Evolutionary conservation across 345 rosid species (phyloP).

Genomic region (Punica granatum): DNA sequence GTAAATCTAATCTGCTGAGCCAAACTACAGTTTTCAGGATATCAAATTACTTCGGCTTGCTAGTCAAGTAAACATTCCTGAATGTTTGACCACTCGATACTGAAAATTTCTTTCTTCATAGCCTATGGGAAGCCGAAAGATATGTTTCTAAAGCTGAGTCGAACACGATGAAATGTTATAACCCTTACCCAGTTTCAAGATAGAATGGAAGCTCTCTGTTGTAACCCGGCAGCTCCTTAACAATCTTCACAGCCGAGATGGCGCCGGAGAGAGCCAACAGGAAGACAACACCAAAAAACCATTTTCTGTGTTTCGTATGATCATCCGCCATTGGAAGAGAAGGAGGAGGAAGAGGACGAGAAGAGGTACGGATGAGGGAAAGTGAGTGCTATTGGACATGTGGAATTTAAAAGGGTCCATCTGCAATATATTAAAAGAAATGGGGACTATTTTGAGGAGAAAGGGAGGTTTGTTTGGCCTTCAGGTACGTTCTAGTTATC

Average conservation of each 20-base stretch:
- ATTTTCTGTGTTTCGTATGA: neutral
- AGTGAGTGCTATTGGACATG: neutral
- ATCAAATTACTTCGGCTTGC: no score
- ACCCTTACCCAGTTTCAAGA: conserved; percentile 27
- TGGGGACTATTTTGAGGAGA: no score
- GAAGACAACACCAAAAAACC: neutral
- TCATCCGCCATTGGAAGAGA: neutral
- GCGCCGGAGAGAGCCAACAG: conserved; percentile 1
- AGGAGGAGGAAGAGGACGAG: neutral
- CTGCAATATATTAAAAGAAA: no score
- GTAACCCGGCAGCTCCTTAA: conserved; percentile 25
- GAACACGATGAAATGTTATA: no score
- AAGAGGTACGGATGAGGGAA: neutral
- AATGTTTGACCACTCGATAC: no score
- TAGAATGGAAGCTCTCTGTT: conserved; percentile 27
- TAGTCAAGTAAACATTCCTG: no score
- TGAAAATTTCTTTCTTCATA: no score
- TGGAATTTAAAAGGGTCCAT: no score
- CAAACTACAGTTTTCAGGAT: no score
- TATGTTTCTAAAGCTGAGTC: neutral
- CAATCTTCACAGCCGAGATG: conserved; percentile 15
- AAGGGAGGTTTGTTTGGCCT: neutral
- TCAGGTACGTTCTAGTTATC: neutral
- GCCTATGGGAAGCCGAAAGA: no score
- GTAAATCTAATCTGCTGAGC: no score